phyloP scores from a whole-genome alignment of 805 yeast genomes.

The Lachancea quebecensis region DNA sequence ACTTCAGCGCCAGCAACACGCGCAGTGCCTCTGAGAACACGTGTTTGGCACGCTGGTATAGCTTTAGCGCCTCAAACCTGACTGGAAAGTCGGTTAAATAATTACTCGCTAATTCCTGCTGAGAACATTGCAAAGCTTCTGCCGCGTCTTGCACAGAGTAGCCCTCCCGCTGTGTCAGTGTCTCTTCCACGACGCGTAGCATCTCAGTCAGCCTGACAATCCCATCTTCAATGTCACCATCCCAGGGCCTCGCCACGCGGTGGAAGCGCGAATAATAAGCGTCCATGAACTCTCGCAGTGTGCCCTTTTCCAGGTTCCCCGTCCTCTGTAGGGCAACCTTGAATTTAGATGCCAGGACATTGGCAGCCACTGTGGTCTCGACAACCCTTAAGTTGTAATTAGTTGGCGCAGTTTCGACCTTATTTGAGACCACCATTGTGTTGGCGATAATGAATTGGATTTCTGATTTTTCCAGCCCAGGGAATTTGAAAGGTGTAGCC shows the following conservation, averaged over 20 bases:
- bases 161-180: conserved; percentile 39
- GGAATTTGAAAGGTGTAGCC: conserved; percentile 50
- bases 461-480: conserved; percentile 36
- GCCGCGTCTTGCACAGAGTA: conserved; percentile 46
- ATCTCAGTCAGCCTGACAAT: conserved; percentile 35
- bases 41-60: conserved; percentile 54
- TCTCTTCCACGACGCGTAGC: conserved; percentile 39
- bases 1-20: conserved; percentile 44
- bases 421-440: conserved; percentile 55
- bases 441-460: conserved; percentile 56
- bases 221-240: conserved; percentile 41
- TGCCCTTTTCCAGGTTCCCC: conserved; percentile 50
- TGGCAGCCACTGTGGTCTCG: conserved; percentile 64
- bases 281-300: conserved; percentile 59
- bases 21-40: conserved; percentile 56
- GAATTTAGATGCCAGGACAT: conserved; percentile 44
- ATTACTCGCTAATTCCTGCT: conserved; percentile 36
- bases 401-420: conserved; percentile 61
- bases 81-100: conserved; percentile 53
- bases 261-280: conserved; percentile 34
- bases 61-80: conserved; percentile 45
- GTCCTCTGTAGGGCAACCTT: conserved; percentile 39
- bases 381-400: conserved; percentile 68
- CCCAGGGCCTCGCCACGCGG: conserved; percentile 34
- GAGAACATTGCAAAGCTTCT: conserved; percentile 35